phyloP scores from a whole-genome alignment of 2,329 filamentous ascomycete species.

The Ophiostoma himal-ulmi region DNA sequence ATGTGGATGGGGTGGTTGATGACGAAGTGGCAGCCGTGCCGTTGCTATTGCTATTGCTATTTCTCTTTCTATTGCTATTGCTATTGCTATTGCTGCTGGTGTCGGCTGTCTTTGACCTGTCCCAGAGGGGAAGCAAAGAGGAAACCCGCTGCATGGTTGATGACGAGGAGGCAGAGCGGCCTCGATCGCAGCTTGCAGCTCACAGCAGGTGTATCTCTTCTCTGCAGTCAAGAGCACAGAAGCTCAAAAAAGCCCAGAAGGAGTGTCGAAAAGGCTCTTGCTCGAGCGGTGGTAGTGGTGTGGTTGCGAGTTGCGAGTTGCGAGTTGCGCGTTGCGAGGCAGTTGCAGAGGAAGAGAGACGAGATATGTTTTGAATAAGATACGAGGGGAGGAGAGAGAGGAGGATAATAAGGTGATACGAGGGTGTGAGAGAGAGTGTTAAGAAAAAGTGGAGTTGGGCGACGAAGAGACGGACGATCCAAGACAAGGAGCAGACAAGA shows the following conservation, averaged over 20 bases:
- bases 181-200: constrained; percentile 10
- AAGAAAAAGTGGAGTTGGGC: background rate
- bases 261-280: background rate
- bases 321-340: background rate
- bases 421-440: background rate
- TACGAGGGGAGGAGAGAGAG: background rate
- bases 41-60: background rate
- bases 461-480: background rate
- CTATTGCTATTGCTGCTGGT: constrained; percentile 16
- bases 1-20: constrained; percentile 5
- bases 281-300: background rate
- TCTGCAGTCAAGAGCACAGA: background rate
- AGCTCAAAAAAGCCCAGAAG: background rate
- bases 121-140: constrained; percentile 40
- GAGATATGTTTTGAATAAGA: background rate
- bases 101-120: constrained; percentile 28
- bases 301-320: background rate
- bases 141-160: constrained; percentile 42
- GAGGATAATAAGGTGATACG: background rate
- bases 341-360: background rate
- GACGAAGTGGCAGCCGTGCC: constrained; percentile 3
- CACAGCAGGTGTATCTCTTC: background rate
- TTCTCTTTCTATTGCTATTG: constrained; percentile 16
- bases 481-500: background rate
- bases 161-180: constrained; percentile 15